phyloP scores from a whole-genome alignment of 2,329 filamentous ascomycete species.

The Mycosphaerelloides madeirae region DNA sequence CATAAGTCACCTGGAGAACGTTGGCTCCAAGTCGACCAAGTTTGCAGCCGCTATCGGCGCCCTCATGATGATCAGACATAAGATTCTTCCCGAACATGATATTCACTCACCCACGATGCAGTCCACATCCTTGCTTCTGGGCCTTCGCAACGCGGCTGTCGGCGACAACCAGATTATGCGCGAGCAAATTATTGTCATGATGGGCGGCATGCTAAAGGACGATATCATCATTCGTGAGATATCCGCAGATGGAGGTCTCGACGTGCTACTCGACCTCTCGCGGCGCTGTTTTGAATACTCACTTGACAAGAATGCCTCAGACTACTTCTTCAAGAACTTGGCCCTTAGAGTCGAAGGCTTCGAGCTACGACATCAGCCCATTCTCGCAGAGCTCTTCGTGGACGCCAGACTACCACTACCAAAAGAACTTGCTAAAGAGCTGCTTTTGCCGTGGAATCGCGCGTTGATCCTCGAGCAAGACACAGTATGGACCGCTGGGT shows the following conservation, averaged over 20 bases:
- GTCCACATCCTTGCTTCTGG: conserved; percentile 17
- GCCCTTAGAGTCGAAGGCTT: conserved; percentile 11
- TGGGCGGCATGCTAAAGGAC: conserved; percentile 15
- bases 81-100: conserved; percentile 11
- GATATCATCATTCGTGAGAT: conserved; percentile 9
- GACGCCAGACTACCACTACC: conserved; percentile 19
- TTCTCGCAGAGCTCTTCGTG: conserved; percentile 22
- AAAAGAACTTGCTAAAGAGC: conserved; percentile 10
- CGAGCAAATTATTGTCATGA: conserved; percentile 17
- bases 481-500: conserved; percentile 16
- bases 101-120: conserved; percentile 6
- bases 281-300: conserved; percentile 9
- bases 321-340: conserved; percentile 14
- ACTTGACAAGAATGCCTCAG: conserved; percentile 12
- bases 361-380: conserved; percentile 19
- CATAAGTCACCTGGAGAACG: conserved; percentile 17
- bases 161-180: conserved; percentile 17
- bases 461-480: conserved; percentile 20
- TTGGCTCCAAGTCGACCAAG: conserved; percentile 16
- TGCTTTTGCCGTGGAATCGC: conserved; percentile 20
- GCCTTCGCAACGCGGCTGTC: conserved; percentile 12
- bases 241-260: conserved; percentile 13
- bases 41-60: conserved; percentile 27
- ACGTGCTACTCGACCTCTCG: conserved; percentile 14
- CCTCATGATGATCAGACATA: conserved; percentile 28